Evolutionary conservation across 371 early-diverging fungal species (phyloP).

Genomic region (Syncephalastrum monosporum): DNA sequence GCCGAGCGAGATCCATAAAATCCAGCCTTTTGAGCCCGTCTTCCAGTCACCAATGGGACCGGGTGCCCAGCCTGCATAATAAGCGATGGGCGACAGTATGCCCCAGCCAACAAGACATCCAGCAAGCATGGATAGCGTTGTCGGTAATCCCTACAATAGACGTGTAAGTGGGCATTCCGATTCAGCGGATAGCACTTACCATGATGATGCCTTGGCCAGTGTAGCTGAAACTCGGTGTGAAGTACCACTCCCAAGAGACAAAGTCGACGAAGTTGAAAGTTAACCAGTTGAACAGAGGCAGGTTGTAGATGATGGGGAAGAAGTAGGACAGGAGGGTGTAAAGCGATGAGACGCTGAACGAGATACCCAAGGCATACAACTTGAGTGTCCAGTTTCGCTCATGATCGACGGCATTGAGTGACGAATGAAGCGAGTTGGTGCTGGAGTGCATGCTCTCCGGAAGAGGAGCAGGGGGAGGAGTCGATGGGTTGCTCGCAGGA

Average conservation of each 20-base stretch:
- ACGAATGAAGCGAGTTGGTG: neutral
- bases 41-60: conserved; percentile 75
- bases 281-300: conserved; percentile 71
- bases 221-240: conserved; percentile 76
- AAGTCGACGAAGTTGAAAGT: conserved; percentile 42
- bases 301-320: conserved; percentile 54
- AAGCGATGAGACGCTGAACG: conserved; percentile 60
- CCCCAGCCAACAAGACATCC: conserved; percentile 84
- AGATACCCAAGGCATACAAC: conserved; percentile 46
- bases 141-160: conserved; percentile 58
- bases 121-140: conserved; percentile 68
- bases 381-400: conserved; percentile 59
- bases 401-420: neutral
- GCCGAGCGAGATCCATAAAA: conserved; percentile 80
- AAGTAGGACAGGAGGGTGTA: conserved; percentile 71
- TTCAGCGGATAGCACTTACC: conserved; percentile 27
- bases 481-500: conserved; percentile 5
- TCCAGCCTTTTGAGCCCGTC: conserved; percentile 78
- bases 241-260: conserved; percentile 71
- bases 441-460: neutral
- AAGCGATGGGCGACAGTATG: conserved; percentile 70
- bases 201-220: conserved; percentile 86
- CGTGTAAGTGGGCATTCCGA: neutral
- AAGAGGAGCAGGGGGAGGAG: neutral
- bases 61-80: conserved; percentile 71